A percentile compares a stretch with the other conserved stretches of the same genome.
Conservation (phyloP, 176 grass and related monocot genomes). For the Eragrostis nindensis region DNA sequence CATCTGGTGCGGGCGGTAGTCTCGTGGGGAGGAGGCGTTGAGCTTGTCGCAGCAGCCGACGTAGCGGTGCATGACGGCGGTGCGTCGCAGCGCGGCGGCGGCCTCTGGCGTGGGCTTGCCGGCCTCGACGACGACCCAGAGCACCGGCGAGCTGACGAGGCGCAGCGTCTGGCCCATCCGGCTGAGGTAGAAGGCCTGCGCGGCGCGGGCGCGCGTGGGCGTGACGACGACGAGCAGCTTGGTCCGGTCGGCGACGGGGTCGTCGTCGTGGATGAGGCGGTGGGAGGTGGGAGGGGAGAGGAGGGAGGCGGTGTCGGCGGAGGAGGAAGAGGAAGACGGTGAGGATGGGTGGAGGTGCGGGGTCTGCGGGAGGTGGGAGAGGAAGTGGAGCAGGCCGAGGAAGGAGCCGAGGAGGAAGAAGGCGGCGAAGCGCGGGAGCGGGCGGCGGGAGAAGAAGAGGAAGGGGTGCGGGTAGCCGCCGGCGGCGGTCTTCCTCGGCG, state of each 20-base stretch:
- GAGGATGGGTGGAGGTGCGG: conserved; percentile 14
- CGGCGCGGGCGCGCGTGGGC: conserved; percentile 73
- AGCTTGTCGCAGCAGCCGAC: conserved; percentile 55
- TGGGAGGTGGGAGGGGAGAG: not conserved
- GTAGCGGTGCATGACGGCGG: conserved; percentile 81
- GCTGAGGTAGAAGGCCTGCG: conserved; percentile 74
- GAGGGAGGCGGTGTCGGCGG: no score
- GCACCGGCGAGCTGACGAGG: conserved; percentile 58
- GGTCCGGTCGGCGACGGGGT: not conserved
- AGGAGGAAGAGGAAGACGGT: not conserved
- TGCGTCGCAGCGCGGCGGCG: conserved; percentile 62
- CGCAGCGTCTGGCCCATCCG: conserved; percentile 80
- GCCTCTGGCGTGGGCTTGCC: conserved; percentile 64
- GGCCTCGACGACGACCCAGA: conserved; percentile 89
- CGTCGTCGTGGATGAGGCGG: no score
- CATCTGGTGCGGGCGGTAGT: conserved; percentile 67
- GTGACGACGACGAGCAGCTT: conserved; percentile 73
- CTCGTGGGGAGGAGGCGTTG: not conserved
- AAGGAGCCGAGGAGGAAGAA: conserved; percentile 85
- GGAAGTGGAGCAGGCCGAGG: conserved; percentile 73
- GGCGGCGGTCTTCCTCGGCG: conserved; percentile 25
- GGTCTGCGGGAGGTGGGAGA: conserved; percentile 52
- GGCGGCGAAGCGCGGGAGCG: conserved; percentile 61
- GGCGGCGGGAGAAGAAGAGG: conserved; percentile 47
- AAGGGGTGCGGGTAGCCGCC: conserved; percentile 31